Conservation (phyloP, 1,284 basidiomycete genomes). For the Uromyces viciae-fabae region DNA sequence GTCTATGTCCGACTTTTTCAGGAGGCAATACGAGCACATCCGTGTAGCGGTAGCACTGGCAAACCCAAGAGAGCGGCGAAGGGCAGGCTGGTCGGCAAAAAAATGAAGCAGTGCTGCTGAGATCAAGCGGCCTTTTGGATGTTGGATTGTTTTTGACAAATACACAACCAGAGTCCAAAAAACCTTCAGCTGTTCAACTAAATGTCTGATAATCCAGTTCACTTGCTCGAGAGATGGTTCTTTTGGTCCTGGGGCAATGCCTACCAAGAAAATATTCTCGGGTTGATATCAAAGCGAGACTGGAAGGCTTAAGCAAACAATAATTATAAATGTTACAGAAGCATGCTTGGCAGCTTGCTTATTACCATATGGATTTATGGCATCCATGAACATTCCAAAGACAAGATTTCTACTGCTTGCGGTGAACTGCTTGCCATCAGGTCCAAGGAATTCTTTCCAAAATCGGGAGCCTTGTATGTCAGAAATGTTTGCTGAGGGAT, state of each 20-base stretch:
- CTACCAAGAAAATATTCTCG: slow-evolving; percentile 48
- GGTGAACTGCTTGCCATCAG: neutral
- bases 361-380: slow-evolving; percentile 30
- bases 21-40: slow-evolving; percentile 44
- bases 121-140: neutral
- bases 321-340: slow-evolving; percentile 9
- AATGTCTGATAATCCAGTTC: slow-evolving; percentile 52
- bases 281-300: slow-evolving; percentile 43
- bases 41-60: neutral
- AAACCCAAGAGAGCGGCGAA: slow-evolving; percentile 39
- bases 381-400: slow-evolving; percentile 34
- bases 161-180: slow-evolving; percentile 53
- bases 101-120: slow-evolving; percentile 9
- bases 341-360: neutral
- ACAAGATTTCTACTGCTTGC: neutral
- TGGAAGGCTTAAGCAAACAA: slow-evolving; percentile 42
- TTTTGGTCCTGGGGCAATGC: slow-evolving; percentile 56
- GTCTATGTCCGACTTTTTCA: neutral
- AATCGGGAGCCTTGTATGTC: slow-evolving; percentile 7
- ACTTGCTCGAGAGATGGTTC: slow-evolving; percentile 54
- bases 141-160: neutral
- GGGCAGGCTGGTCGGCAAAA: slow-evolving; percentile 44
- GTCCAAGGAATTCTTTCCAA: slow-evolving; percentile 11
- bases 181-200: slow-evolving; percentile 53
- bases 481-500: neutral